A percentile compares a stretch with the other conserved stretches of the same genome.
These are phyloP conservation scores for Exophiala aquamarina DNA, from an alignment of 2,329 filamentous ascomycete species.

Conservation along the genomic window DNA sequence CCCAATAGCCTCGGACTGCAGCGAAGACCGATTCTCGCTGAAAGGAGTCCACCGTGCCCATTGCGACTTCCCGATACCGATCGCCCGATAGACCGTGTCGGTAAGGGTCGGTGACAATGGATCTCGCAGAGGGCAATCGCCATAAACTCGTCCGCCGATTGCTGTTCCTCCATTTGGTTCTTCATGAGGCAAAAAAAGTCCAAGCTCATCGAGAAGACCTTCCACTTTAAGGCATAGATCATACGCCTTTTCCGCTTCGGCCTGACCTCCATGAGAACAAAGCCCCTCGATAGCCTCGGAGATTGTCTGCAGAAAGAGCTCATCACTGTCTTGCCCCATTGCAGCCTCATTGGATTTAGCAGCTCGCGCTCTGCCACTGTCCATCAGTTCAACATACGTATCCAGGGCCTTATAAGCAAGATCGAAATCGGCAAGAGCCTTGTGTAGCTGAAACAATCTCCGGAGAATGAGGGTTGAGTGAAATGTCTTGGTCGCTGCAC, in stretches of 20 bases:
- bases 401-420: slow-evolving; percentile 87
- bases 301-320: slow-evolving; percentile 72
- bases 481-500: slow-evolving; percentile 87
- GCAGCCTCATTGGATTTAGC: slow-evolving; percentile 58
- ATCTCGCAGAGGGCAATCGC: neutral
- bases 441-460: slow-evolving; percentile 82
- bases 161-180: slow-evolving; percentile 17
- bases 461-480: slow-evolving; percentile 89
- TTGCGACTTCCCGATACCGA: slow-evolving; percentile 81
- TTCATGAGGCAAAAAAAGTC: slow-evolving; percentile 30
- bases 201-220: slow-evolving; percentile 67
- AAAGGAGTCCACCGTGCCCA: slow-evolving; percentile 84
- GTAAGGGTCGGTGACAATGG: slow-evolving; percentile 15
- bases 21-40: slow-evolving; percentile 65
- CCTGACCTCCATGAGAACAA: slow-evolving; percentile 74
- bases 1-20: slow-evolving; percentile 75
- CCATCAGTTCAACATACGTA: slow-evolving; percentile 86
- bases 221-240: slow-evolving; percentile 70
- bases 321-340: slow-evolving; percentile 76
- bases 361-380: slow-evolving; percentile 78
- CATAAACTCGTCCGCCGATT: slow-evolving; percentile 14
- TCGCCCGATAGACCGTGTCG: slow-evolving; percentile 56
- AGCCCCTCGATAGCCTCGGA: slow-evolving; percentile 77
- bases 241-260: slow-evolving; percentile 76
- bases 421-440: slow-evolving; percentile 86